These are phyloP conservation scores for Pulicaria dysenterica DNA, from an alignment of 129 eudicot species.

Conservation along the genomic window DNA sequence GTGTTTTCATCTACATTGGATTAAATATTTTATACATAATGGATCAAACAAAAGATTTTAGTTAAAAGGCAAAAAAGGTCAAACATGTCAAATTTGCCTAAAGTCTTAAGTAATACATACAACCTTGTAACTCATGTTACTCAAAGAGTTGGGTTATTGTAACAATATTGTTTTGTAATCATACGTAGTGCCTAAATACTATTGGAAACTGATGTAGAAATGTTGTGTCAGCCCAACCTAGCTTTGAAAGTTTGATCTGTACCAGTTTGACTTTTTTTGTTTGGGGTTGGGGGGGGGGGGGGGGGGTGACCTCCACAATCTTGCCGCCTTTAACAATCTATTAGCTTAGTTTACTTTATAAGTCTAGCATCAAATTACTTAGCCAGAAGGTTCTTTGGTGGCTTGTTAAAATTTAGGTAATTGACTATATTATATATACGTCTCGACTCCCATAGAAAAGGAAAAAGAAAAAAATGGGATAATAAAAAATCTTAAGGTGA, in stretches of 20 bases:
- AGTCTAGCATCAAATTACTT: slow-evolving; percentile 17
- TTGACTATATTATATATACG: too few relatives aligned
- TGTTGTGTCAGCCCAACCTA: not conserved
- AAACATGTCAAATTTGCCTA: not conserved
- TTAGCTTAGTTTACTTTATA: slow-evolving; percentile 11
- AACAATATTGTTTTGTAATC: not conserved
- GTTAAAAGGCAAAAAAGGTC: not conserved
- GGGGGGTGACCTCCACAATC: not conserved
- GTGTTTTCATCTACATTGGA: not conserved
- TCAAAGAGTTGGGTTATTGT: not conserved
- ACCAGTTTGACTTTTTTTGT: not conserved
- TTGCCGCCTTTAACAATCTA: slow-evolving; percentile 1
- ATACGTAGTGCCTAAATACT: not conserved
- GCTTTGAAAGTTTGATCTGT: not conserved
- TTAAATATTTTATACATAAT: too few relatives aligned
- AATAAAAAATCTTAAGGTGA: too few relatives aligned
- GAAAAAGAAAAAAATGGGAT: too few relatives aligned
- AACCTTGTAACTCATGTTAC: not conserved
- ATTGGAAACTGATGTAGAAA: not conserved
- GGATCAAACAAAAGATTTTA: not conserved
- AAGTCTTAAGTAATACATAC: not conserved
- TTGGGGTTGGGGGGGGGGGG: too few relatives aligned
- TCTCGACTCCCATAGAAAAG: too few relatives aligned
- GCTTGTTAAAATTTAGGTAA: too few relatives aligned
- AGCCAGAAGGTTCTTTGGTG: too few relatives aligned